phyloP scores from a whole-genome alignment of 257 asterid genomes.

The Prunella vulgaris region DNA sequence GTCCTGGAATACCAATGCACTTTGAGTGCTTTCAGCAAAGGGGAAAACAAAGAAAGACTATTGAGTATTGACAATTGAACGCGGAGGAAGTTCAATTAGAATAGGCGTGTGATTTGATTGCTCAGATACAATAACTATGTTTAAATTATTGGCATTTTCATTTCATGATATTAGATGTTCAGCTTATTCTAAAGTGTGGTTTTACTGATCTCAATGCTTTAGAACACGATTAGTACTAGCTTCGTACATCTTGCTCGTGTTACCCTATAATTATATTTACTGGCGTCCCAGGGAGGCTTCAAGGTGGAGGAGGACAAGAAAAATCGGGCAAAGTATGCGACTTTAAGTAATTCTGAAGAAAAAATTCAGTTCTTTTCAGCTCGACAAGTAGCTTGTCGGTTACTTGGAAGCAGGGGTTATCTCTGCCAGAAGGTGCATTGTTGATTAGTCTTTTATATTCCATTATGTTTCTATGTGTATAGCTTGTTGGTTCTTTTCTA shows the following conservation, averaged over 20 bases:
- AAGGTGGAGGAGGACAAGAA: conserved; percentile 90
- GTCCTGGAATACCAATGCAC: not conserved
- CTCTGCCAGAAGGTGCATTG: conserved; percentile 83
- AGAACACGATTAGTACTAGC: not conserved
- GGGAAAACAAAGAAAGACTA: not conserved
- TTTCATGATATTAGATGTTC: not conserved
- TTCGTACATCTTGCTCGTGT: not conserved
- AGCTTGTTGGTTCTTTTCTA: conserved; percentile 14
- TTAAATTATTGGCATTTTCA: not conserved
- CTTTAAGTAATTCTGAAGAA: conserved; percentile 61
- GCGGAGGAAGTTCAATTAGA: not conserved
- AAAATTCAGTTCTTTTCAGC: conserved; percentile 90
- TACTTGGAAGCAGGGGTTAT: conserved; percentile 94
- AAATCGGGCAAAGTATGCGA: conserved; percentile 71
- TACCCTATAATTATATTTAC: not conserved
- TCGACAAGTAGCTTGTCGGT: conserved; percentile 90
- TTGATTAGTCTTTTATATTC: not conserved
- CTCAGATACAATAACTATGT: not conserved
- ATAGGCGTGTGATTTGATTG: not conserved
- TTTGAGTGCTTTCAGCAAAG: not conserved
- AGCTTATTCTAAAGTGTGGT: not conserved
- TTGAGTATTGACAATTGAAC: not conserved
- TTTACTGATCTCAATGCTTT: not conserved
- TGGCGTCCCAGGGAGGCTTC: conserved; percentile 67
- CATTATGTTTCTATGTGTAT: conserved; percentile 18